Base-by-base conservation (phyloP, 768 basidiomycete species). In the Tricholoma bakamatsutake region DNA sequence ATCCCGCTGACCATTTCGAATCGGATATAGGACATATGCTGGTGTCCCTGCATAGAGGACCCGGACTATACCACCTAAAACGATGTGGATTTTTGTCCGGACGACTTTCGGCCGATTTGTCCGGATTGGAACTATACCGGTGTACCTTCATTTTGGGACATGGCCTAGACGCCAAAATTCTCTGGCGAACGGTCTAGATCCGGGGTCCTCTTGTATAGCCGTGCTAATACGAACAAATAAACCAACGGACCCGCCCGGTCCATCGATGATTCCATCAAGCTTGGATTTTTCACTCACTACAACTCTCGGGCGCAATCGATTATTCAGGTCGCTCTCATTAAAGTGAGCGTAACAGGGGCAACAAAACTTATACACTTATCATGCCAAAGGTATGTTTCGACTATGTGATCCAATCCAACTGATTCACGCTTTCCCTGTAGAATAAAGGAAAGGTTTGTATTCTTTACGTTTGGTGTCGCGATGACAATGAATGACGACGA, bases 401-500 rank as follows among this genome's bases (percentile, higher is more conserved):
- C 62, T 53, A 56, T 59, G 47, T 8, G 28, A 12, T 17, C 0
- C 28, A 57, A 56, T 60, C 61, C 27, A 58, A 13, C 58, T 51
- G 42, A 64, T 52, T 53, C 42, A 58, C 54, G 52, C 7, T 30
- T 5, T 17, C 60, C 45, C 57, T 15, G 15, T 24, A 87, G 85
- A 87, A 87, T 68, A 87, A 87, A 71, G 85, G 85, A 80, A 87
- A 87, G 80, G 85, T 87, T 55, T 53, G 71, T 34, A 13, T 33
- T 28, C 11, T 21, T 31, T 10, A 10, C 21, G 43, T 13, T 2
- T 48, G 9, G 17, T 50, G 40, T 49, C 52, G 15, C 11, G 1
- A 27, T 30, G 15, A n/a, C n/a, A 28, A 30, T 48, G 28, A 31
- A n/a, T 30, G 46, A 48, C 8, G 30, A 10, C 30, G 6, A 50